Percentiles rank a stretch among this genome's conserved stretches.
These are phyloP conservation scores for Sporodiniella umbellata DNA, from an alignment of 371 early-diverging fungal species.

Conservation along the genomic window DNA sequence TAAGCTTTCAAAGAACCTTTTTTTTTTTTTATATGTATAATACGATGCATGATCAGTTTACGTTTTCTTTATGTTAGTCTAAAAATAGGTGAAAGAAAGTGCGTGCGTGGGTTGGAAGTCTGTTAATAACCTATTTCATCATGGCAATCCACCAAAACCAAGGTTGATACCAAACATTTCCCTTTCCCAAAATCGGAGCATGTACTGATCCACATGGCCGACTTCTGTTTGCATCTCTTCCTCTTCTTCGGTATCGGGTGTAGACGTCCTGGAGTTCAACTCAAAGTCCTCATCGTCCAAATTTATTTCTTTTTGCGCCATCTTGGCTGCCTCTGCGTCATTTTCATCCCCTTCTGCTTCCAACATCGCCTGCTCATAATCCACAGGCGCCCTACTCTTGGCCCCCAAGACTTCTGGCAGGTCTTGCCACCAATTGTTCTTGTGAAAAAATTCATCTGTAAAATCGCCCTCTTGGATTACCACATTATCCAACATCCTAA, in stretches of 20 bases:
- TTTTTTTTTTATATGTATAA: too few relatives aligned
- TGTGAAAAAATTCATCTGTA: constrained; percentile 68
- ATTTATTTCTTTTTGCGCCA: constrained; percentile 65
- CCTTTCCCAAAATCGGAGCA: constrained; percentile 63
- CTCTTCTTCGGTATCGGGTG: not conserved
- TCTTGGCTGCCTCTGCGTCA: constrained; percentile 65
- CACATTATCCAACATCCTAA: constrained; percentile 79
- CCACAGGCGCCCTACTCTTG: constrained; percentile 32
- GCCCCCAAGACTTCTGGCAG: constrained; percentile 52
- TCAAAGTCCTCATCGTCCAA: constrained; percentile 65
- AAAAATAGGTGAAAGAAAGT: too few relatives aligned
- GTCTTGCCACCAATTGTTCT: constrained; percentile 68
- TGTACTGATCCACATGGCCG: constrained; percentile 72
- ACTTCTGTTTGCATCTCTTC: constrained; percentile 38
- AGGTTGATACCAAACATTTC: constrained; percentile 56
- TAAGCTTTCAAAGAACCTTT: too few relatives aligned
- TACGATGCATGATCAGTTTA: too few relatives aligned
- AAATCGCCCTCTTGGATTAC: constrained; percentile 85
- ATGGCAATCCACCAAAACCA: constrained; percentile 52
- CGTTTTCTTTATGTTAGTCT: too few relatives aligned
- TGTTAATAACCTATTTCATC: not conserved
- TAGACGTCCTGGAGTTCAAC: too few relatives aligned
- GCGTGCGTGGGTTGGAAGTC: not conserved
- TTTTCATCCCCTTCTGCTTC: constrained; percentile 67
- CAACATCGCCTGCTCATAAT: constrained; percentile 65